Base-by-base conservation (phyloP, 371 early-diverging fungal genomes). In the Sporodiniella umbellata region DNA sequence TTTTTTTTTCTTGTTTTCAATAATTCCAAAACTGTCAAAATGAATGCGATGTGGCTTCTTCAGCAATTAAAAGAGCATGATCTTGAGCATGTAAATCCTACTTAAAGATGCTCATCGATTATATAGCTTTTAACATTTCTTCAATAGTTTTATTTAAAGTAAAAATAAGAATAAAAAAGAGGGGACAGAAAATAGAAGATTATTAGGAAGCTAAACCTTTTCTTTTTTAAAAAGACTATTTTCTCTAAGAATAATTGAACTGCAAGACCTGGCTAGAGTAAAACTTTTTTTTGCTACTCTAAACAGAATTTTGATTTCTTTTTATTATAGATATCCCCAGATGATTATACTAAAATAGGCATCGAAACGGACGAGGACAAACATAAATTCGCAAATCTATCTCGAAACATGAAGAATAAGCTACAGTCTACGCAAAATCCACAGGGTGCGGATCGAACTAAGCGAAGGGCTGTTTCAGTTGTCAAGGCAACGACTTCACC, bases 341-440 rank as follows among this genome's bases (percentile, higher is more conserved):
- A 51, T 24, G 64, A 64, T 22, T 59, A 48, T 25, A 12, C 53
- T 11, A 52, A 26, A 30, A 28, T 59, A 39, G 64, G 64, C 7
- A 40, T 64, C 8, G 44, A 49, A 2, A 48, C 48, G 6, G 26
- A 18, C 8, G 55, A 58, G 44, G 64, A 58, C n/a, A 64, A 50
- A 17, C 5, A 48, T 23, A 43, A 47, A 28, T 31, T 48, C 43
- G n/a, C 24, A 49, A 28, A 24, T 15, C 22, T 45, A 15, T 25
- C 33, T 28, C 26, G 30, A 26, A 46, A 30, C 11, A 24, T 46
- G 6, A 51, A 42, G 4, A n/a, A 38, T 14, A 43, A 24, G 12
- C 4, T 19, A 31, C 30, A 30, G 11, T 14, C 28, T 19, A 11
- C 26, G 15, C 24, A 35, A 33, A 25, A 48, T 31, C 28, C n/a